Conservation (phyloP, 352 stramenopile species). For the Phytophthora ohioensis region DNA sequence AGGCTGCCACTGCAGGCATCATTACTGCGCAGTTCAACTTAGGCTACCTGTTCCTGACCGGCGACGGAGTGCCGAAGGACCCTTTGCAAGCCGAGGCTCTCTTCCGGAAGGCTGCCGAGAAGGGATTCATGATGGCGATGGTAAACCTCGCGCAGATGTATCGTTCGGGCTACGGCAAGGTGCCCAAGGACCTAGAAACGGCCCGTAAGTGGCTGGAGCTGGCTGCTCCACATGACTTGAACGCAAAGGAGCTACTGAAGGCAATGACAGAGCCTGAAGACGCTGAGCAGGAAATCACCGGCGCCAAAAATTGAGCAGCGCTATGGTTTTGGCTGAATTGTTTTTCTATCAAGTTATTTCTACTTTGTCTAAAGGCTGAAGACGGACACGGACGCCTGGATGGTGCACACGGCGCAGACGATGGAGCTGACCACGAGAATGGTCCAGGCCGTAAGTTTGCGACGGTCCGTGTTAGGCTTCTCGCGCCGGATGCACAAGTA, state of each 20-base stretch:
- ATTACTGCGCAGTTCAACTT: slow-evolving; percentile 83
- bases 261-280: slow-evolving; percentile 34
- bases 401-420: slow-evolving; percentile 74
- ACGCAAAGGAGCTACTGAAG: slow-evolving; percentile 81
- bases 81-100: slow-evolving; percentile 72
- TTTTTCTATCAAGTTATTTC: slow-evolving; percentile 24
- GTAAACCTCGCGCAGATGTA: slow-evolving; percentile 91
- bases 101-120: slow-evolving; percentile 76
- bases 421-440: slow-evolving; percentile 81
- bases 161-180: slow-evolving; percentile 66
- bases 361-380: slow-evolving; percentile 38
- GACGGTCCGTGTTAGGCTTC: slow-evolving; percentile 69
- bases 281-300: slow-evolving; percentile 7
- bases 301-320: slow-evolving; percentile 16
- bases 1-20: slow-evolving; percentile 67
- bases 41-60: slow-evolving; percentile 73
- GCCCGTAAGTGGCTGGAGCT: slow-evolving; percentile 82
- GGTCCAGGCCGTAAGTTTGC: slow-evolving; percentile 79
- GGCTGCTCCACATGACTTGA: slow-evolving; percentile 73
- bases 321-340: slow-evolving; percentile 18
- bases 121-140: slow-evolving; percentile 90
- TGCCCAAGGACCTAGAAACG: slow-evolving; percentile 68
- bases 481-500: slow-evolving; percentile 87
- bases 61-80: slow-evolving; percentile 67
- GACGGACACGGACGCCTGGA: slow-evolving; percentile 68